phyloP scores from a whole-genome alignment of 2,329 filamentous ascomycete species.

The Xylaria sp. region DNA sequence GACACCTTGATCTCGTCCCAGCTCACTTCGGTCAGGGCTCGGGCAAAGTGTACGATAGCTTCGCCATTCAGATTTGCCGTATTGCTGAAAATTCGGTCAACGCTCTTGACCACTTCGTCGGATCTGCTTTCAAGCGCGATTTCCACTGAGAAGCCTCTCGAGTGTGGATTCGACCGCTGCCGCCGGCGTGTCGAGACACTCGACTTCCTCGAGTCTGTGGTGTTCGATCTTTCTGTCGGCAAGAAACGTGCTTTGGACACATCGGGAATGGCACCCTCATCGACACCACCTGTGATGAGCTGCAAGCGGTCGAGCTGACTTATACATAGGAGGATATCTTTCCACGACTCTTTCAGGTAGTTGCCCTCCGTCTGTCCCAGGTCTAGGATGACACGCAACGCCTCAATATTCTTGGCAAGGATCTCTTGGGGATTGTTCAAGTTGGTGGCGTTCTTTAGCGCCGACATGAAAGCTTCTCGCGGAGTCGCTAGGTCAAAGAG shows the following conservation, averaged over 20 bases:
- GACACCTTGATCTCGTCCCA: conserved; percentile 99
- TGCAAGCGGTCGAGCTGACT: conserved; percentile 95
- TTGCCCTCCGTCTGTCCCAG: conserved; percentile 94
- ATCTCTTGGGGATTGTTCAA: conserved; percentile 95
- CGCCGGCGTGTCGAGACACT: conserved; percentile 60
- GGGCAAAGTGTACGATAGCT: conserved; percentile 93
- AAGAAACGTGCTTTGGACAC: conserved; percentile 81
- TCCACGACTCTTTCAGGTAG: conserved; percentile 85
- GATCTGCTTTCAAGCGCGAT: conserved; percentile 92
- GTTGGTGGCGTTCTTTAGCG: conserved; percentile 90
- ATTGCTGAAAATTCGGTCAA: conserved; percentile 96
- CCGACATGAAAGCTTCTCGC: conserved; percentile 90
- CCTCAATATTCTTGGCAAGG: conserved; percentile 94
- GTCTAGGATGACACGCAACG: conserved; percentile 87
- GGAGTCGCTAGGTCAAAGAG: conserved; percentile 93
- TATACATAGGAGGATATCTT: conserved; percentile 91
- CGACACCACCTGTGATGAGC: conserved; percentile 90
- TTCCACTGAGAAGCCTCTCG: conserved; percentile 71
- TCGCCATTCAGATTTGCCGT: conserved; percentile 92
- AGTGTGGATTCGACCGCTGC: conserved; percentile 58
- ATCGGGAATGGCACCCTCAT: conserved; percentile 89
- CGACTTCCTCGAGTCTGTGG: conserved; percentile 65
- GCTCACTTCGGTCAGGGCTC: conserved; percentile 89
- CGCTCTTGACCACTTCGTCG: conserved; percentile 87
- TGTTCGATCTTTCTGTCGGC: conserved; percentile 58